phyloP scores from a whole-genome alignment of 805 yeast species.

The Candida schatavii region DNA sequence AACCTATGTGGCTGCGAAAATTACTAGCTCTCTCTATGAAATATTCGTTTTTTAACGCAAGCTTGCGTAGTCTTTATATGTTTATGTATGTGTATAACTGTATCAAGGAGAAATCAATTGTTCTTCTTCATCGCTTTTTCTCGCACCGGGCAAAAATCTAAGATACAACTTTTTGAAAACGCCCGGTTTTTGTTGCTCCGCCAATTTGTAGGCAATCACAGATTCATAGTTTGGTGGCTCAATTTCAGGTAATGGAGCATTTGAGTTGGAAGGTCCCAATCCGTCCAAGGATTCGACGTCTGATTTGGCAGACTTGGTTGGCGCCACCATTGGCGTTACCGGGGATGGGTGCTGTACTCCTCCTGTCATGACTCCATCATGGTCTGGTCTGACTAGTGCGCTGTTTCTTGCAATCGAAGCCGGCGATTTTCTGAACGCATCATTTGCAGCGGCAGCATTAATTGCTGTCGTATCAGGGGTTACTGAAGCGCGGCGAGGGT shows the following conservation, averaged over 20 bases:
- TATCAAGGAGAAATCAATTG: not conserved
- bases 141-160: not conserved
- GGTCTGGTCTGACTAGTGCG: constrained; percentile 27
- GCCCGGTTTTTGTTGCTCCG: constrained; percentile 14
- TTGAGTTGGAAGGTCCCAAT: constrained; percentile 15
- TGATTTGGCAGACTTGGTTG: constrained; percentile 14
- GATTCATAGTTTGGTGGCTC: constrained; percentile 34
- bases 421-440: constrained; percentile 26
- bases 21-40: no score
- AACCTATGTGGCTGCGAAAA: no score
- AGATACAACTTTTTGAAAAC: not conserved
- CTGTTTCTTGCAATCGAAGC: constrained; percentile 46
- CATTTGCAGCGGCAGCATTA: constrained; percentile 9
- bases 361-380: constrained; percentile 31
- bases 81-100: not conserved
- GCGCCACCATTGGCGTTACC: constrained; percentile 1
- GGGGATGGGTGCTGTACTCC: constrained; percentile 18
- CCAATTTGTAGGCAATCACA: constrained; percentile 22
- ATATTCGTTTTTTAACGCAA: no score
- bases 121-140: not conserved
- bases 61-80: not conserved
- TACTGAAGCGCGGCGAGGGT: constrained; percentile 38
- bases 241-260: constrained; percentile 28
- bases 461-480: constrained; percentile 25
- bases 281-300: constrained; percentile 19